Conservation (phyloP, 2,329 filamentous ascomycete species). For the Aspergillus candidus region DNA sequence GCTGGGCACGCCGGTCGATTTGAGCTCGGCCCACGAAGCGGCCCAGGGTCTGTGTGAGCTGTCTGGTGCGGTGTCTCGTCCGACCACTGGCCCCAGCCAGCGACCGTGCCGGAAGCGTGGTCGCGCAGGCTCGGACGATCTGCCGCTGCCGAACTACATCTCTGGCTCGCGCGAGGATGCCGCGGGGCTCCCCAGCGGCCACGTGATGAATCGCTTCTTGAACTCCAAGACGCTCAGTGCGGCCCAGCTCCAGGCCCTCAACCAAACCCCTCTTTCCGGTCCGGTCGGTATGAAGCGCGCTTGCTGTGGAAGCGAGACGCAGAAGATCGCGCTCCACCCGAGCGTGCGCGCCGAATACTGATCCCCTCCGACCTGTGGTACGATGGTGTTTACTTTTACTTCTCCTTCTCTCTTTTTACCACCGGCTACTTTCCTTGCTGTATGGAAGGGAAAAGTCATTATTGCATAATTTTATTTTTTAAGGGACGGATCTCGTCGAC, state of each 20-base stretch:
- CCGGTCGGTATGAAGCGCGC: constrained; percentile 36
- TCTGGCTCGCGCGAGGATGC: constrained; percentile 20
- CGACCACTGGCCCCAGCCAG: constrained; percentile 12
- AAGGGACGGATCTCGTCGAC: constrained; percentile 14
- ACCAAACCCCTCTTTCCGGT: constrained; percentile 26
- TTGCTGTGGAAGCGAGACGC: constrained; percentile 36
- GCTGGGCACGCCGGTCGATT: constrained; percentile 26
- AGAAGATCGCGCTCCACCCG: constrained; percentile 32
- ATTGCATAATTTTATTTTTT: constrained; percentile 14
- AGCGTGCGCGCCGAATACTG: constrained; percentile 25
- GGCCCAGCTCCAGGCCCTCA: constrained; percentile 16
- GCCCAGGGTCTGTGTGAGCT: constrained; percentile 39
- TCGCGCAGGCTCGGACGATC: constrained; percentile 35
- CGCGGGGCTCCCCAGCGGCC: constrained; percentile 27
- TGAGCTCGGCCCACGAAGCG: constrained; percentile 29
- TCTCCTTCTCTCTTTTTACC: constrained; percentile 1
- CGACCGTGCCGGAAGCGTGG: constrained; percentile 35
- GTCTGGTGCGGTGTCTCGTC: constrained; percentile 27
- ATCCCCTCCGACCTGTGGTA: no score
- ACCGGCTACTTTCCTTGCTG: constrained; percentile 17
- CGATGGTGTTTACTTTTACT: background rate
- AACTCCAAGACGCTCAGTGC: constrained; percentile 16
- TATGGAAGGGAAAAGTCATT: constrained; percentile 19
- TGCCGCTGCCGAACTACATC: constrained; percentile 33
- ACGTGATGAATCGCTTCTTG: constrained; percentile 28